phyloP scores from a whole-genome alignment of 257 asterid genomes.

The Primulina huaijiensis region DNA sequence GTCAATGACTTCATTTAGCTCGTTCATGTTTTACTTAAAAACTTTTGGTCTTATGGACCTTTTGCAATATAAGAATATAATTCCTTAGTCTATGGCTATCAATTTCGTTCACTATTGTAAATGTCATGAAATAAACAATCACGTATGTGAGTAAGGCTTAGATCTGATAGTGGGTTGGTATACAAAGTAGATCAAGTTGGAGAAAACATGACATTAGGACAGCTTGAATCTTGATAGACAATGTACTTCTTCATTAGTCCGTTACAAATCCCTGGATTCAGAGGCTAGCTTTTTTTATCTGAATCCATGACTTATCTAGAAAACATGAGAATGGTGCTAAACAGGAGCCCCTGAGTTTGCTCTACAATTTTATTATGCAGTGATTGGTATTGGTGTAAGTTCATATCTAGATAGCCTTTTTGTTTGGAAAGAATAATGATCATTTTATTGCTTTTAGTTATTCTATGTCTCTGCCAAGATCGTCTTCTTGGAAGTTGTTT shows the following conservation, averaged over 20 bases:
- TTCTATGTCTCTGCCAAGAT: not conserved
- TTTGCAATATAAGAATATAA: too few species aligned
- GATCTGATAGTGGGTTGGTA: conserved; percentile 4
- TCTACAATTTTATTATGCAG: not conserved
- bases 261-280: too few species aligned
- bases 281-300: not conserved
- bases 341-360: not conserved
- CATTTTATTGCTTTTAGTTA: not conserved
- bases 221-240: too few species aligned
- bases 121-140: not conserved
- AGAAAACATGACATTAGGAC: too few species aligned
- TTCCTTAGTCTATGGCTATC: not conserved
- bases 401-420: not conserved
- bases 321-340: not conserved
- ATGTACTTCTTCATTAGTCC: too few species aligned
- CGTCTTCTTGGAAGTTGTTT: not conserved
- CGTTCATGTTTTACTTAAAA: not conserved
- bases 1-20: not conserved
- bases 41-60: not conserved
- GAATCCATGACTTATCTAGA: conserved; percentile 9
- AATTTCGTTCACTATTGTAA: not conserved
- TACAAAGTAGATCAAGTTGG: not conserved
- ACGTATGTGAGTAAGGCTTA: not conserved
- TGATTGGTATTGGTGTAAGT: too few species aligned
- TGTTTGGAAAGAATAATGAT: not conserved